A percentile compares a stretch with the other conserved stretches of the same genome.
Evolutionary conservation across 2,329 filamentous ascomycete species (phyloP).

Genomic region (Phyllachora maydis): DNA sequence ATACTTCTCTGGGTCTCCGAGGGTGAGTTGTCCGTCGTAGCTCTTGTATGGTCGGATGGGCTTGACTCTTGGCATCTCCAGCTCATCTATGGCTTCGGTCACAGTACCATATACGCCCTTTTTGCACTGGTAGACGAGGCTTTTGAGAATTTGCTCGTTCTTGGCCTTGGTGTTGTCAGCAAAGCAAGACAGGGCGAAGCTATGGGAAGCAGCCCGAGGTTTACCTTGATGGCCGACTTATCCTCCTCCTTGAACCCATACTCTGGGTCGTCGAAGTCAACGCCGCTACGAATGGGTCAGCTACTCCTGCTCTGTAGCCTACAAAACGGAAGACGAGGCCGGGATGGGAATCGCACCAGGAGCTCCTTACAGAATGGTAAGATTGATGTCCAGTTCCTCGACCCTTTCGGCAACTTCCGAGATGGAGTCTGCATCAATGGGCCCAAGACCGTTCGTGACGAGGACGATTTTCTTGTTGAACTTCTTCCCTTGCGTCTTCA

Average conservation of each 20-base stretch:
- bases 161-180: no score
- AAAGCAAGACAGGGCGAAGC: no score
- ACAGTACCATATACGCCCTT: constrained; percentile 65
- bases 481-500: constrained; percentile 63
- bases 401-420: constrained; percentile 53
- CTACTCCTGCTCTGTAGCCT: background rate
- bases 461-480: constrained; percentile 65
- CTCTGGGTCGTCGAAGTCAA: constrained; percentile 84
- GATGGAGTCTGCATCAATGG: constrained; percentile 52
- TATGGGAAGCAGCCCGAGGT: no score
- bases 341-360: no score
- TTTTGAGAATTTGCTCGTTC: constrained; percentile 51
- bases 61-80: constrained; percentile 62
- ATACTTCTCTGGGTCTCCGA: constrained; percentile 59
- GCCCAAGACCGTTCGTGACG: constrained; percentile 60
- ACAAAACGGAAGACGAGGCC: no score
- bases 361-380: constrained; percentile 51
- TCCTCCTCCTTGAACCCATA: constrained; percentile 85
- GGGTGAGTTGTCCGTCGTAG: constrained; percentile 59
- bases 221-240: constrained; percentile 51
- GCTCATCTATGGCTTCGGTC: constrained; percentile 62
- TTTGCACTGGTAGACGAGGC: constrained; percentile 43
- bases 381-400: constrained; percentile 54
- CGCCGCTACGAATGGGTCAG: constrained; percentile 34
- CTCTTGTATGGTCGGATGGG: constrained; percentile 51